phyloP scores from a whole-genome alignment of 73 alveolate genomes.

The Tetrahymena borealis region DNA sequence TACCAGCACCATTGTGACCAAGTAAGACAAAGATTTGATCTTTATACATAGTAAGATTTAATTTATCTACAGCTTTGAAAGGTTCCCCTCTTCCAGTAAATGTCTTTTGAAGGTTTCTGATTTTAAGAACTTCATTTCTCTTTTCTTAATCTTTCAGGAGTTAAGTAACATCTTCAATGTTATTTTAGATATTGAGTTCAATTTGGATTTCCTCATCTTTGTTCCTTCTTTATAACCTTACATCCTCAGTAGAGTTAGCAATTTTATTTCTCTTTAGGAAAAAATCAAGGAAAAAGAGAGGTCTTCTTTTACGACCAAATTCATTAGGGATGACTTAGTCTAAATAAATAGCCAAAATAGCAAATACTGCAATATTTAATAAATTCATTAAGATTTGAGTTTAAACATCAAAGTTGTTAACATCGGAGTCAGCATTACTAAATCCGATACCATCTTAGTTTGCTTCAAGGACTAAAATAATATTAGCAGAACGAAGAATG shows the following conservation, averaged over 20 bases:
- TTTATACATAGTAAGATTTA: conserved; percentile 62
- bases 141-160: conserved; percentile 15
- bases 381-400: not conserved
- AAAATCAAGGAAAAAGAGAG: conserved; percentile 23
- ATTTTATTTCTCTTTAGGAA: conserved; percentile 42
- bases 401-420: not conserved
- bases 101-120: conserved; percentile 41
- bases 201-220: not conserved
- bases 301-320: conserved; percentile 21
- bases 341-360: conserved; percentile 18
- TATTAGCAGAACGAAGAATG: conserved; percentile 48
- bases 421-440: not conserved
- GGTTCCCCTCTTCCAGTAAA: conserved; percentile 31
- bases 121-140: conserved; percentile 14
- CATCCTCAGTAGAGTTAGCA: not conserved
- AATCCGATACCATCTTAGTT: conserved; percentile 38
- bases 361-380: not conserved
- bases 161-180: conserved; percentile 45
- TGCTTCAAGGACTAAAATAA: conserved; percentile 44
- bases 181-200: conserved; percentile 16
- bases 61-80: conserved; percentile 67
- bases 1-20: conserved; percentile 47
- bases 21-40: conserved; percentile 87
- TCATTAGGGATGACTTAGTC: conserved; percentile 26
- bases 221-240: not conserved